phyloP scores from a whole-genome alignment of 495 filamentous ascomycete genomes.

The Immersiella caudata region DNA sequence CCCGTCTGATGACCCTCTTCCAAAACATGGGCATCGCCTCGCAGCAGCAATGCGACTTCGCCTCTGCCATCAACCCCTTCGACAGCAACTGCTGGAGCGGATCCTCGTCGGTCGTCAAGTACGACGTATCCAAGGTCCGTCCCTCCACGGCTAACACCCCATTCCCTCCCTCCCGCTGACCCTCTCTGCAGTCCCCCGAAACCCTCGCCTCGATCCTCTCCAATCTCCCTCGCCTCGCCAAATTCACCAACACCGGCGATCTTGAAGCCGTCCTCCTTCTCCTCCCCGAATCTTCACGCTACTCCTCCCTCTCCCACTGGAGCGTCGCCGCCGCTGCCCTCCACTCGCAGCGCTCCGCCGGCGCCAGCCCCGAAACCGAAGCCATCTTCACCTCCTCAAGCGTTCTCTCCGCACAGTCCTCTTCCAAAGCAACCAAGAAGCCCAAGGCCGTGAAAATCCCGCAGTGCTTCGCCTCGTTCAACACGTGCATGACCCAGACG shows the following conservation, averaged over 20 bases:
- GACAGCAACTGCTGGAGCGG: conserved; percentile 51
- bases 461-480: conserved; percentile 65
- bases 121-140: conserved; percentile 45
- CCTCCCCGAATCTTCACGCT: conserved; percentile 43
- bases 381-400: conserved; percentile 33
- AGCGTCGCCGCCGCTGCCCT: conserved; percentile 32
- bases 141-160: not conserved
- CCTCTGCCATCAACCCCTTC: conserved; percentile 45
- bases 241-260: conserved; percentile 39
- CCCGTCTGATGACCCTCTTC: conserved; percentile 37
- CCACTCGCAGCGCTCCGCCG: conserved; percentile 10
- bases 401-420: conserved; percentile 26
- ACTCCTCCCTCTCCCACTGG: conserved; percentile 39
- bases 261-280: conserved; percentile 52
- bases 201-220: conserved; percentile 35
- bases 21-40: conserved; percentile 30
- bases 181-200: conserved; percentile 31
- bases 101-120: conserved; percentile 46
- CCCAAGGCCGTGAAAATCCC: conserved; percentile 41
- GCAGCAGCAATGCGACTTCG: conserved; percentile 40
- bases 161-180: conserved; percentile 7
- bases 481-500: conserved; percentile 64
- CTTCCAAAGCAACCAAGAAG: conserved; percentile 16
- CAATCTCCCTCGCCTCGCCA: conserved; percentile 39
- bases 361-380: too few species aligned